Evolutionary conservation across 305 asterid genomes (phyloP).

Genomic region (Fraxinus nigra): DNA sequence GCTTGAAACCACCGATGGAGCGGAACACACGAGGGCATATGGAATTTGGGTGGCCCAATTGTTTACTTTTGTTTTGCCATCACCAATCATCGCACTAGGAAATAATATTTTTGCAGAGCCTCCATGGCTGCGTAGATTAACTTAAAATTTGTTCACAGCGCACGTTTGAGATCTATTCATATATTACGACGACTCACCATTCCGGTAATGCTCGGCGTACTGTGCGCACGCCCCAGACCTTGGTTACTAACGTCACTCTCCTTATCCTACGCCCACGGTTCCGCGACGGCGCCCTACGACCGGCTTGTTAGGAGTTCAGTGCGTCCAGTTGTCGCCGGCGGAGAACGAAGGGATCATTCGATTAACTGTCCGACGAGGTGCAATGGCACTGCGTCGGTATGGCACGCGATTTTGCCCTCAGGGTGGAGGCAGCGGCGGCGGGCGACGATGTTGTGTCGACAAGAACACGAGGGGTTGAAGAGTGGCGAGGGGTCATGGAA

Average conservation of each 20-base stretch:
- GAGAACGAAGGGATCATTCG: conserved; percentile 28
- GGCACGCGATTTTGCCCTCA: conserved; percentile 73
- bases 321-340: conserved; percentile 8
- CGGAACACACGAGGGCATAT: not conserved
- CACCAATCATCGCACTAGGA: not conserved
- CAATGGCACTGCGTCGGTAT: conserved; percentile 55
- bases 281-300: conserved; percentile 37
- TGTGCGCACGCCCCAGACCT: conserved; percentile 65
- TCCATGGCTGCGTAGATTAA: conserved; percentile 6
- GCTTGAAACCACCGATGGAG: not conserved
- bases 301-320: conserved; percentile 34
- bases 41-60: not conserved
- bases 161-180: not conserved
- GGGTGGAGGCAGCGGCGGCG: conserved; percentile 34
- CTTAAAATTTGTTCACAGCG: conserved; percentile 6
- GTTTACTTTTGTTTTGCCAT: not conserved
- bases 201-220: conserved; percentile 81
- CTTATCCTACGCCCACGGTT: conserved; percentile 38
- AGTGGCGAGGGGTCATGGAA: conserved; percentile 90
- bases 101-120: not conserved
- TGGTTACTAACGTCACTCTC: conserved; percentile 51
- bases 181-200: not conserved
- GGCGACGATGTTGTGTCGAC: conserved; percentile 36
- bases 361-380: conserved; percentile 14
- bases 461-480: conserved; percentile 38